phyloP scores from a whole-genome alignment of 495 filamentous ascomycete genomes.

The Hypoxylon intermedium region DNA sequence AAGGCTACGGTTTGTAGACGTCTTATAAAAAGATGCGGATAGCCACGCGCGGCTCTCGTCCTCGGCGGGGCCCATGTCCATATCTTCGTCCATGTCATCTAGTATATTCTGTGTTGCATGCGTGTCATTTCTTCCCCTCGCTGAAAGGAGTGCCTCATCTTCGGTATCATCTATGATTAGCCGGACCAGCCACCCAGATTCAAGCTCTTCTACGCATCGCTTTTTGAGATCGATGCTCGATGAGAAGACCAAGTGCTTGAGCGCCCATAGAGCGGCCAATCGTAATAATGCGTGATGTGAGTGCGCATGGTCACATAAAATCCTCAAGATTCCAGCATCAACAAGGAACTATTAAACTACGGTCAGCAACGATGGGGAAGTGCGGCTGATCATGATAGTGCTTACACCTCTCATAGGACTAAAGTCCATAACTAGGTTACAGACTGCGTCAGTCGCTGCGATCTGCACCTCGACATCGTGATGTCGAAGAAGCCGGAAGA shows the following conservation, averaged over 20 bases:
- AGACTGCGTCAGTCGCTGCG: conserved; percentile 79
- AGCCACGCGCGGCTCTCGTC: conserved; percentile 47
- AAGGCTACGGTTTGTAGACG: conserved; percentile 20
- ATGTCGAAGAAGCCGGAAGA: conserved; percentile 79
- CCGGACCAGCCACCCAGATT: conserved; percentile 78
- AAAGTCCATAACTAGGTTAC: conserved; percentile 83
- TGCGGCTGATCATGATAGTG: conserved; percentile 12
- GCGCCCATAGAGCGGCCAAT: conserved; percentile 85
- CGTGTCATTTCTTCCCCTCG: conserved; percentile 41
- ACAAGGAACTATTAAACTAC: conserved; percentile 67
- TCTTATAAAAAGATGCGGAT: conserved; percentile 35
- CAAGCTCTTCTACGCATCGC: conserved; percentile 75
- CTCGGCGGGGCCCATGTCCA: conserved; percentile 55
- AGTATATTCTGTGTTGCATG: conserved; percentile 41
- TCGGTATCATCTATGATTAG: conserved; percentile 69
- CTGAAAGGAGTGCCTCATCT: conserved; percentile 53
- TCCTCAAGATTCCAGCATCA: conserved; percentile 75
- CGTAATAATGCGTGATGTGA: conserved; percentile 74
- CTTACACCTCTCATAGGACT: conserved; percentile 88
- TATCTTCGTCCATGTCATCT: conserved; percentile 70
- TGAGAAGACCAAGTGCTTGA: conserved; percentile 83
- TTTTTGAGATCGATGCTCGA: conserved; percentile 74
- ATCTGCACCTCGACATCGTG: conserved; percentile 81
- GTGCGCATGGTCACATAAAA: conserved; percentile 84
- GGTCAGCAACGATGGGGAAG: conserved; percentile 4